These are phyloP conservation scores for Ascomycota sp. DNA, from an alignment of 2,329 filamentous ascomycete species.

Conservation along the genomic window DNA sequence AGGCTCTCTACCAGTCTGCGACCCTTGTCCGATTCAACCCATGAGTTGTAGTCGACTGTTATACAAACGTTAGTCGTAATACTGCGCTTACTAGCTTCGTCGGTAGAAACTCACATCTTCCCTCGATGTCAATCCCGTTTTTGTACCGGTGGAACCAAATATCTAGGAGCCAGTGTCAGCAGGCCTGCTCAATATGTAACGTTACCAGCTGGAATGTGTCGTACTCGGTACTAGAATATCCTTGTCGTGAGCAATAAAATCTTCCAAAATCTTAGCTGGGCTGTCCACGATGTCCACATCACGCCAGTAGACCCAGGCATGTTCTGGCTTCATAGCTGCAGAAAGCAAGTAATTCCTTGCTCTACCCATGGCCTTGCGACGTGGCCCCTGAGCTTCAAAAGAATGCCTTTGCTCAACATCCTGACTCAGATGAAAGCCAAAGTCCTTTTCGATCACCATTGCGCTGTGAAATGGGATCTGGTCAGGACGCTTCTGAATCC, in stretches of 20 bases:
- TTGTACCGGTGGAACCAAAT: conserved; percentile 92
- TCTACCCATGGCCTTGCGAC: conserved; percentile 73
- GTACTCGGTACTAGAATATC: conserved; percentile 90
- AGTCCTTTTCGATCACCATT: conserved; percentile 78
- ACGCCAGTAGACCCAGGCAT: conserved; percentile 97
- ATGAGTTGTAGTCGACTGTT: conserved; percentile 93
- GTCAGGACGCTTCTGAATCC: conserved; percentile 65
- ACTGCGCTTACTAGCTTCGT: background rate
- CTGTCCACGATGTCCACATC: conserved; percentile 94
- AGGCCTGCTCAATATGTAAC: background rate
- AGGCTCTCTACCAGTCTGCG: conserved; percentile 53
- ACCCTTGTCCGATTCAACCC: conserved; percentile 81
- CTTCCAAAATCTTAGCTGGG: conserved; percentile 71
- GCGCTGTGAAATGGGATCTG: conserved; percentile 72
- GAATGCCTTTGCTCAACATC: conserved; percentile 65
- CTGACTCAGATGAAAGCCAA: conserved; percentile 56
- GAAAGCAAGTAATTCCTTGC: conserved; percentile 84
- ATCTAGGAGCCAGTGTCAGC: conserved; percentile 31
- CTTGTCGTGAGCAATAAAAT: conserved; percentile 83
- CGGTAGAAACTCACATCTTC: conserved; percentile 50
- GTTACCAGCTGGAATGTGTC: conserved; percentile 12
- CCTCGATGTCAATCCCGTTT: conserved; percentile 71
- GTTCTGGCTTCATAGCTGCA: conserved; percentile 71
- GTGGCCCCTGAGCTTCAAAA: conserved; percentile 72
- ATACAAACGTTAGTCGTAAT: conserved; percentile 3